Percentiles rank a stretch among this genome's conserved stretches.
Conservation (phyloP, 306 rosid genomes). For the Quercus variabilis region DNA sequence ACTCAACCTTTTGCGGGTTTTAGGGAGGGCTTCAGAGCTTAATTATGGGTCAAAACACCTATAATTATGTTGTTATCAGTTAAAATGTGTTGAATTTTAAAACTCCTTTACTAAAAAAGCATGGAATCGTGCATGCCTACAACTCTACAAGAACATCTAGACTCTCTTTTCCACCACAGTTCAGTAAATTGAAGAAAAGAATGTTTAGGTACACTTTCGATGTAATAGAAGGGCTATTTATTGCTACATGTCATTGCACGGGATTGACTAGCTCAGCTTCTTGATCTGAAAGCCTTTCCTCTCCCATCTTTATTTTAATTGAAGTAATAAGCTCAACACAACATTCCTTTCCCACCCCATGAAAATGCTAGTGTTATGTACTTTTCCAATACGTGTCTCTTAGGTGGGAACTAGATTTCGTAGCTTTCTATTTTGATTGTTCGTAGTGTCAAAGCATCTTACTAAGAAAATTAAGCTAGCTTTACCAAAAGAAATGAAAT, state of each 20-base stretch:
- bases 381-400: background rate
- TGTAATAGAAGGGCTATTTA: background rate
- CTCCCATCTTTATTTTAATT: background rate
- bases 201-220: slow-evolving; percentile 14
- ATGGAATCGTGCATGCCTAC: slow-evolving; percentile 8
- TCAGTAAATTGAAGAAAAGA: slow-evolving; percentile 37
- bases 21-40: too few relatives aligned
- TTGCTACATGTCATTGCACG: background rate
- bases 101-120: slow-evolving; percentile 9
- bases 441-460: too few relatives aligned
- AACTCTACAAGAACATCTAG: background rate
- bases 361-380: background rate
- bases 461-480: too few relatives aligned
- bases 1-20: too few relatives aligned
- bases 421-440: background rate
- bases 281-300: slow-evolving; percentile 7
- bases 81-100: background rate
- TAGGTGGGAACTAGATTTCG: background rate
- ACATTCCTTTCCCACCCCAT: background rate
- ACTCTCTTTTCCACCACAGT: background rate
- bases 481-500: too few relatives aligned
- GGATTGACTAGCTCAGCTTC: slow-evolving; percentile 9
- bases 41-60: too few relatives aligned
- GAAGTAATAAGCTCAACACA: background rate
- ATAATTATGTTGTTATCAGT: background rate